phyloP scores from a whole-genome alignment of 2,329 filamentous ascomycete species.

The Malbranchea cinnamomea region DNA sequence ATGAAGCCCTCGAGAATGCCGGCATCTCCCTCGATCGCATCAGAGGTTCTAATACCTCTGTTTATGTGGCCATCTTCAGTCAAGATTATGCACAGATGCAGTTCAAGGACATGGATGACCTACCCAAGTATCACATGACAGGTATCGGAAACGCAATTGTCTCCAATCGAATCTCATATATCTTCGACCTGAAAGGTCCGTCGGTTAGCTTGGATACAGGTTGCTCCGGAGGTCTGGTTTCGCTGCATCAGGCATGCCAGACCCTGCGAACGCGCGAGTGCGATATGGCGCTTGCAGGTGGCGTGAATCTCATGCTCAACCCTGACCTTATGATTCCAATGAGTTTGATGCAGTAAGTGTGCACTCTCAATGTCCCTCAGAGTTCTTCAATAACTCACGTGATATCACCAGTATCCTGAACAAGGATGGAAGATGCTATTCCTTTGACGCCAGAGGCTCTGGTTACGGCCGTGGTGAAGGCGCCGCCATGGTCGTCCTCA shows the following conservation, averaged over 20 bases:
- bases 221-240: slow-evolving; percentile 16
- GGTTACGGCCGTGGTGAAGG: slow-evolving; percentile 72
- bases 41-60: slow-evolving; percentile 17
- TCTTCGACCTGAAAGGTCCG: slow-evolving; percentile 17
- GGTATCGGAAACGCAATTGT: slow-evolving; percentile 16
- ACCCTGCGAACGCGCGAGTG: slow-evolving; percentile 13
- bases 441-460: slow-evolving; percentile 65
- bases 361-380: too few species aligned
- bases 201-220: slow-evolving; percentile 15
- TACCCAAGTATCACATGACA: slow-evolving; percentile 13
- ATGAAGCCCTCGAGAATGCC: slow-evolving; percentile 16
- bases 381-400: too few species aligned
- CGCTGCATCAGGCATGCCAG: slow-evolving; percentile 13
- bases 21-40: slow-evolving; percentile 15
- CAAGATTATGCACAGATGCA: slow-evolving; percentile 17
- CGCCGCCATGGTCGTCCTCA: slow-evolving; percentile 59
- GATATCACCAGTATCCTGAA: too few species aligned
- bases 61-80: slow-evolving; percentile 19
- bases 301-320: slow-evolving; percentile 9
- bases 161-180: slow-evolving; percentile 18
- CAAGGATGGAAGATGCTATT: slow-evolving; percentile 67
- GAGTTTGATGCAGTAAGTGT: too few species aligned
- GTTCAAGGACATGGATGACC: slow-evolving; percentile 10
- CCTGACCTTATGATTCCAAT: slow-evolving; percentile 8
- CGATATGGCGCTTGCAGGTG: slow-evolving; percentile 5